Percentiles rank a stretch among this genome's conserved stretches.
phyloP scores from a whole-genome alignment of 768 basidiomycete species.

The Pleurotus pulmonarius region DNA sequence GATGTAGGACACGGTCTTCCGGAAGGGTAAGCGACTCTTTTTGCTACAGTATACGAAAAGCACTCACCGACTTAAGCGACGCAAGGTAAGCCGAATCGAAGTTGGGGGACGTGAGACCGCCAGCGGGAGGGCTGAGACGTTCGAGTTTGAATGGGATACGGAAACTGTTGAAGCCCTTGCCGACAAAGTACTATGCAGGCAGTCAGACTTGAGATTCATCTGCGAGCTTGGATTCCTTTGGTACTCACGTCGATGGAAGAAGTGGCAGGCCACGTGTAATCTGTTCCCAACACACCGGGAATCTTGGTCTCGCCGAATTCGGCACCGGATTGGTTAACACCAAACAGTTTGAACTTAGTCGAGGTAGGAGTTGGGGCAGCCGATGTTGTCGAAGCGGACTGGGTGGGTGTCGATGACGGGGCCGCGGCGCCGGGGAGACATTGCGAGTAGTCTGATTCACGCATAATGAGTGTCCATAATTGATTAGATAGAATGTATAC shows the following conservation, averaged over 20 bases:
- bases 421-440: conserved; percentile 33
- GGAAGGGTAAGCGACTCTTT: neutral
- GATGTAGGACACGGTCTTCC: conserved; percentile 54
- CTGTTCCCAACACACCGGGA: conserved; percentile 39
- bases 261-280: conserved; percentile 49
- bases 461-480: no score
- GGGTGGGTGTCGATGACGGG: conserved; percentile 21
- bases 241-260: conserved; percentile 31
- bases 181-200: conserved; percentile 48
- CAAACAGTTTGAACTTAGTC: conserved; percentile 61
- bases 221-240: neutral
- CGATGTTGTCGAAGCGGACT: conserved; percentile 23
- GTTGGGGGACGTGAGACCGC: conserved; percentile 45
- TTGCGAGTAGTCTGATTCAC: conserved; percentile 40
- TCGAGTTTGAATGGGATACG: conserved; percentile 60
- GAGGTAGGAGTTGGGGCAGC: conserved; percentile 23
- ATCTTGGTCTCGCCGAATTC: conserved; percentile 50
- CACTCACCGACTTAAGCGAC: conserved; percentile 40
- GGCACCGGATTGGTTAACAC: conserved; percentile 60
- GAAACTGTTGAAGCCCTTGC: conserved; percentile 58
- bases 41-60: neutral
- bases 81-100: conserved; percentile 51
- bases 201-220: conserved; percentile 13
- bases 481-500: neutral
- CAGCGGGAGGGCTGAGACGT: conserved; percentile 48